phyloP scores from a whole-genome alignment of 257 asterid species.

The Verbascum thapsus region DNA sequence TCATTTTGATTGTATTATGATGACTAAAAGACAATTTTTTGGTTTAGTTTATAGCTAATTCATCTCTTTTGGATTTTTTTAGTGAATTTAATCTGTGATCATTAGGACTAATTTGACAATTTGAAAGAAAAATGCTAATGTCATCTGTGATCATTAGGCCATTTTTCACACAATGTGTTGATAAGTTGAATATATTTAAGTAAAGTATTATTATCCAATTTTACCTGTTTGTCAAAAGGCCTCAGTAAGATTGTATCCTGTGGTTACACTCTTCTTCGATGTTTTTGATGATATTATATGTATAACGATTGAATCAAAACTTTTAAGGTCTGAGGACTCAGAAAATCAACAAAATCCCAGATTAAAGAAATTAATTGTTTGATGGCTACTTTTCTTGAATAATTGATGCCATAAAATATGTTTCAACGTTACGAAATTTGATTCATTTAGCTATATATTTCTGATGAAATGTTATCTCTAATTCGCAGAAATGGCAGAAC shows the following conservation, averaged over 20 bases:
- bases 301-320: too few relatives aligned
- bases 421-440: not conserved
- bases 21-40: not conserved
- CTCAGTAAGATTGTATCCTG: too few relatives aligned
- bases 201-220: too few relatives aligned
- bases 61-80: not conserved
- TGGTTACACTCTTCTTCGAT: too few relatives aligned
- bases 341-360: constrained; percentile 3
- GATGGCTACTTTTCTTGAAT: not conserved
- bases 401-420: not conserved
- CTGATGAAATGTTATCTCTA: constrained; percentile 5
- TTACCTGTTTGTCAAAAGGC: constrained; percentile 35
- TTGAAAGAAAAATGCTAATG: not conserved
- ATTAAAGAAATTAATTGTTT: not conserved
- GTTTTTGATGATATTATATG: too few relatives aligned
- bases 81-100: not conserved
- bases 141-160: too few relatives aligned
- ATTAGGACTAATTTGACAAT: not conserved
- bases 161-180: too few relatives aligned
- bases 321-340: not conserved
- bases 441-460: not conserved
- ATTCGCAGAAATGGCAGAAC: constrained; percentile 68
- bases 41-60: not conserved
- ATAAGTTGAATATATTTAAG: too few relatives aligned
- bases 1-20: not conserved